These are phyloP conservation scores for Coemansia sp. DNA, from an alignment of 192 early-diverging fungal genomes.

Conservation along the genomic window DNA sequence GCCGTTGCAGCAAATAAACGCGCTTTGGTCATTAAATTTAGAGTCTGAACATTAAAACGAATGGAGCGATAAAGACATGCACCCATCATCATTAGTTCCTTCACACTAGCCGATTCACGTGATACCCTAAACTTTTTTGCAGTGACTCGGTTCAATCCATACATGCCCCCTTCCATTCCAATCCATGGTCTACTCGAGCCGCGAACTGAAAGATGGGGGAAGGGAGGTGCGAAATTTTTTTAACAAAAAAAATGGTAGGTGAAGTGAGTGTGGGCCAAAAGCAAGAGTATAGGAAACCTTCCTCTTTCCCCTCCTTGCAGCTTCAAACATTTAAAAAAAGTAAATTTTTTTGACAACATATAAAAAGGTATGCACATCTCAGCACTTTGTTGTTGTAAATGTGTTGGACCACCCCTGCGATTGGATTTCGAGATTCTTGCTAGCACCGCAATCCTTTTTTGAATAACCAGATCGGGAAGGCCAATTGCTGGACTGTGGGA, in stretches of 20 bases:
- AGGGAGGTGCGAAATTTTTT: slow-evolving; percentile 17
- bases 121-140: slow-evolving; percentile 33
- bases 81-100: background rate
- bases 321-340: slow-evolving; percentile 14
- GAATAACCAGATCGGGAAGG: background rate
- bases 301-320: slow-evolving; percentile 41
- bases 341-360: slow-evolving; percentile 20
- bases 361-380: slow-evolving; percentile 24
- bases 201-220: background rate
- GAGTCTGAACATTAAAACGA: background rate
- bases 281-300: slow-evolving; percentile 9
- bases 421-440: background rate
- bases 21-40: slow-evolving; percentile 4
- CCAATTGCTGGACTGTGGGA: slow-evolving; percentile 1
- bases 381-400: background rate
- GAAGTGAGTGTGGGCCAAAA: background rate
- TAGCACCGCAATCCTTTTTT: background rate
- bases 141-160: background rate
- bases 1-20: background rate
- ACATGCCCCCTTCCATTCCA: background rate
- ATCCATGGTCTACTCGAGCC: background rate
- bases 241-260: background rate
- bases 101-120: slow-evolving; percentile 11
- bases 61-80: background rate
- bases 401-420: background rate